Conservation (phyloP, 257 asterid species). For the Solanum clarkiae region DNA sequence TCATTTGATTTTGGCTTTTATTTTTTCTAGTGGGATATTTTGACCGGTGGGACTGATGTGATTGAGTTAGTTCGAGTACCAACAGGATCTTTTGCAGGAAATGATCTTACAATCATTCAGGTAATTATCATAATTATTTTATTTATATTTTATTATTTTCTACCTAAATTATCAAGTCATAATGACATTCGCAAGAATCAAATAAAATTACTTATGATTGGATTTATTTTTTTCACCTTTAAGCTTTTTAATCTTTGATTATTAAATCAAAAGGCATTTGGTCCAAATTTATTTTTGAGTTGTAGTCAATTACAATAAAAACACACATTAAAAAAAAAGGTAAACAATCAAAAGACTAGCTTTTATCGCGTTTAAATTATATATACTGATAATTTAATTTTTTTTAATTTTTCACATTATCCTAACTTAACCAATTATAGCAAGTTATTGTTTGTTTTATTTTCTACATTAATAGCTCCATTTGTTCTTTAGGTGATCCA, state of each 20-base stretch:
- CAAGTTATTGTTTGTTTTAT: neutral
- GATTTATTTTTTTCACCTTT: neutral
- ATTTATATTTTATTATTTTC: neutral
- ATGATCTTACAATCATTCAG: slow-evolving; percentile 47
- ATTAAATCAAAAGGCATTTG: neutral
- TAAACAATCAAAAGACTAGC: neutral
- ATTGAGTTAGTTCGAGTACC: slow-evolving; percentile 37
- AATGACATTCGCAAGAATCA: neutral
- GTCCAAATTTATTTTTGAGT: neutral
- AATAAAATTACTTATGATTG: neutral
- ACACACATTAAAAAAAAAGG: neutral
- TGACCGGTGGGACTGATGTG: slow-evolving; percentile 29
- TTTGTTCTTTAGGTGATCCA: neutral
- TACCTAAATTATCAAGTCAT: neutral
- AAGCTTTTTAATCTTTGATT: neutral
- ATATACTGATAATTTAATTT: neutral
- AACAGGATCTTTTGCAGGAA: slow-evolving; percentile 44
- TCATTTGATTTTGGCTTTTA: neutral
- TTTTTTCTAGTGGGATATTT: slow-evolving; percentile 52
- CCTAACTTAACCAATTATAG: neutral
- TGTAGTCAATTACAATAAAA: neutral
- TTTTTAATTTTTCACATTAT: neutral
- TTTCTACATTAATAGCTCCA: neutral
- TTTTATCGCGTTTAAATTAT: neutral
- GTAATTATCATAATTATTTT: slow-evolving; percentile 11